Conservation (phyloP, 73 alveolate genomes). For the Paramecium biaurelia region DNA sequence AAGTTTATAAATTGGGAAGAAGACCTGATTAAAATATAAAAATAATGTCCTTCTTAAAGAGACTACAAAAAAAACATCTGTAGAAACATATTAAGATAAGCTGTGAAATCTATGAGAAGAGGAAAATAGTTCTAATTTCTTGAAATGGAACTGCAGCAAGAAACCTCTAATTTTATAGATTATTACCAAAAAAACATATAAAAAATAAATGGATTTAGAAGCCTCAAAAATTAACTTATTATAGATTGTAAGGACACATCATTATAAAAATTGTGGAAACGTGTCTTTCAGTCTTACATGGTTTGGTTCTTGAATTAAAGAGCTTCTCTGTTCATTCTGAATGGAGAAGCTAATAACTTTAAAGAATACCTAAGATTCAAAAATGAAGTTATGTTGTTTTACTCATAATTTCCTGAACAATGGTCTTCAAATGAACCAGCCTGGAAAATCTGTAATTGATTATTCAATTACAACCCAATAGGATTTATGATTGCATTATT, state of each 20-base stretch:
- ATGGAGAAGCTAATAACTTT: slow-evolving; percentile 18
- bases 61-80: slow-evolving; percentile 48
- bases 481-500: slow-evolving; percentile 7
- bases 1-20: background rate
- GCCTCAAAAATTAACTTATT: background rate
- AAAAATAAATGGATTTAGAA: slow-evolving; percentile 2
- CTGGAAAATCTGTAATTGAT: slow-evolving; percentile 33
- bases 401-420: slow-evolving; percentile 22
- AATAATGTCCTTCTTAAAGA: background rate
- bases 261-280: background rate
- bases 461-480: slow-evolving; percentile 13
- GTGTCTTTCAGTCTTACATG: background rate
- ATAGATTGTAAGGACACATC: background rate
- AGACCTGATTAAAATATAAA: background rate
- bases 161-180: background rate
- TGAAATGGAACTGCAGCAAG: background rate
- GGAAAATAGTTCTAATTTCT: background rate
- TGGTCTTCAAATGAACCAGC: slow-evolving; percentile 46
- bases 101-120: slow-evolving; percentile 41
- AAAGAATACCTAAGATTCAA: slow-evolving; percentile 36
- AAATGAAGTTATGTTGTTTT: slow-evolving; percentile 49
- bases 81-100: slow-evolving; percentile 25
- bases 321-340: slow-evolving; percentile 32
- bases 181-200: background rate
- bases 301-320: slow-evolving; percentile 23